phyloP scores from a whole-genome alignment of 164 flowering plant genomes.

The Aristolochia fimbriata region DNA sequence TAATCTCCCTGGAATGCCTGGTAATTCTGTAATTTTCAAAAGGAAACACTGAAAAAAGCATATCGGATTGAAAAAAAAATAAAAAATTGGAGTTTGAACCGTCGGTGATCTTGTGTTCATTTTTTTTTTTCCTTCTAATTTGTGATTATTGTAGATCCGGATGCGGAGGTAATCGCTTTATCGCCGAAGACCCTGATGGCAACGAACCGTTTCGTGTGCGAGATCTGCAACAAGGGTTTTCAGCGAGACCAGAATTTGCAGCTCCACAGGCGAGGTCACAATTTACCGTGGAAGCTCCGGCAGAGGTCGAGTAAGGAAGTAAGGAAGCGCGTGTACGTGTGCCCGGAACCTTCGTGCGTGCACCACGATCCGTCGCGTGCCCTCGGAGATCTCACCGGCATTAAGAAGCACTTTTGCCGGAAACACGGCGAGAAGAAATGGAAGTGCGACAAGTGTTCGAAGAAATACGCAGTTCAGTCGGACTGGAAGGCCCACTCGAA shows the following conservation, averaged over 20 bases:
- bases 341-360: constrained; percentile 70
- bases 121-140: background rate
- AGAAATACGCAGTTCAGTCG: constrained; percentile 80
- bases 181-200: constrained; percentile 65
- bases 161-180: constrained; percentile 62
- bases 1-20: constrained; percentile 84
- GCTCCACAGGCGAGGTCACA: constrained; percentile 67
- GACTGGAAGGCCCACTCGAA: constrained; percentile 95
- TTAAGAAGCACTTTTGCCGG: constrained; percentile 74
- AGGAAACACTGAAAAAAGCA: too few species aligned
- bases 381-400: constrained; percentile 78
- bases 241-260: constrained; percentile 74
- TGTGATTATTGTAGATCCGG: constrained; percentile 42
- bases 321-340: constrained; percentile 60
- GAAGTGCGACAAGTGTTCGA: constrained; percentile 83
- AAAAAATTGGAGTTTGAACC: too few species aligned
- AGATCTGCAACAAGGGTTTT: constrained; percentile 74
- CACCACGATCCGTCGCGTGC: constrained; percentile 76
- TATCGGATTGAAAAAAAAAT: too few species aligned
- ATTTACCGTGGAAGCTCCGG: constrained; percentile 68
- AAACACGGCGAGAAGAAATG: constrained; percentile 94
- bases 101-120: too few species aligned
- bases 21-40: constrained; percentile 14
- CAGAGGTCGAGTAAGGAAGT: constrained; percentile 48
- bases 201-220: constrained; percentile 65